phyloP scores from a whole-genome alignment of 2,329 filamentous ascomycete species.

The Colletotrichum sp. region DNA sequence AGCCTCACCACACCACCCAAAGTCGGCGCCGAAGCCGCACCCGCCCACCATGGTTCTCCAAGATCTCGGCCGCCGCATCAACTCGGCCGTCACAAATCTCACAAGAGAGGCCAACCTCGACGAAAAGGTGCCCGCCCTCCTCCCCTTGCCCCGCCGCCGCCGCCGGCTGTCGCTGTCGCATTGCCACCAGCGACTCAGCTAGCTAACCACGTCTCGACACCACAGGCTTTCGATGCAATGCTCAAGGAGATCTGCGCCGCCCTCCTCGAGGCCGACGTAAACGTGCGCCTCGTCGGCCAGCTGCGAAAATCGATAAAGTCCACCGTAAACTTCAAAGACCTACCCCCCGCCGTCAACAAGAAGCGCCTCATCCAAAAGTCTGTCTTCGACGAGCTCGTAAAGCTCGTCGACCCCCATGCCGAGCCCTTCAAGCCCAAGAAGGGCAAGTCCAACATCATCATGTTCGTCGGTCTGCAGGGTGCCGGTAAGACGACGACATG shows the following conservation, averaged over 20 bases:
- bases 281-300: constrained; percentile 88
- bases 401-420: constrained; percentile 92
- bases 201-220: neutral
- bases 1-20: neutral
- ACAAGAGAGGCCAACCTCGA: constrained; percentile 92
- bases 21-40: constrained; percentile 24
- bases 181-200: neutral
- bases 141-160: neutral
- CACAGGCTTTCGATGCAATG: constrained; percentile 93
- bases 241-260: constrained; percentile 97
- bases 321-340: constrained; percentile 92
- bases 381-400: constrained; percentile 95
- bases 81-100: constrained; percentile 91
- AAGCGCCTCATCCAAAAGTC: constrained; percentile 97
- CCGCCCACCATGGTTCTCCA: constrained; percentile 84
- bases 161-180: neutral
- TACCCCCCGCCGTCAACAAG: constrained; percentile 93
- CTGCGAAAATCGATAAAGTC: constrained; percentile 92
- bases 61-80: constrained; percentile 98
- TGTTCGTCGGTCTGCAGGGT: constrained; percentile 98
- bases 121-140: constrained; percentile 73
- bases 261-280: constrained; percentile 95
- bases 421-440: constrained; percentile 98
- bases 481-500: constrained; percentile 98
- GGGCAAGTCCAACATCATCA: constrained; percentile 94